Conservation (phyloP, 805 yeast genomes). For the Jamesozyma gamospora region DNA sequence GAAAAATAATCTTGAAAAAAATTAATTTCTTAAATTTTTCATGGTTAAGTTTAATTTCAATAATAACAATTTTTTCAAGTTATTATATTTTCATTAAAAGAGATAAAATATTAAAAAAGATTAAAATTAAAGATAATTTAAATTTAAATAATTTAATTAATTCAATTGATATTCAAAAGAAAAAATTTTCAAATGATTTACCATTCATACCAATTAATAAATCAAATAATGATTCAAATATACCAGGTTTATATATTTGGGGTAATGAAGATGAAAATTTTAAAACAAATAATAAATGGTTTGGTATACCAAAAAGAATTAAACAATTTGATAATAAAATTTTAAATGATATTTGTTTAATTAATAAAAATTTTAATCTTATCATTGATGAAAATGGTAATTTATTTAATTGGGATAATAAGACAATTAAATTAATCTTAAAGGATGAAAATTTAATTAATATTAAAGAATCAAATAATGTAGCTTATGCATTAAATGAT, state of each 20-base stretch:
- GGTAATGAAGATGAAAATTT: constrained; percentile 32
- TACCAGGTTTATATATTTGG: constrained; percentile 56
- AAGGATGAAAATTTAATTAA: constrained; percentile 37
- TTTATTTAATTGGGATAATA: constrained; percentile 53
- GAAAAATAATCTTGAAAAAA: constrained; percentile 1
- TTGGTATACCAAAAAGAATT: constrained; percentile 45
- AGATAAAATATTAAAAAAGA: too few species aligned
- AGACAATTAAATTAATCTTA: constrained; percentile 27
- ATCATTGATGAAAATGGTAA: constrained; percentile 65
- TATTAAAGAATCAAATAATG: constrained; percentile 45
- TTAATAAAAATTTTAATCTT: constrained; percentile 33
- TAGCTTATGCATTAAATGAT: constrained; percentile 38
- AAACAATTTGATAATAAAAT: constrained; percentile 52
- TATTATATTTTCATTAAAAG: background rate
- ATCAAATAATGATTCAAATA: constrained; percentile 22
- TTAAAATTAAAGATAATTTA: background rate
- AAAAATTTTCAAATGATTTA: constrained; percentile 32
- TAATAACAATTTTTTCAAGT: background rate
- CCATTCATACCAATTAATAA: background rate
- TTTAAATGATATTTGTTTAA: constrained; percentile 47
- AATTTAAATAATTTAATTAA: background rate
- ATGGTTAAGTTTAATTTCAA: background rate
- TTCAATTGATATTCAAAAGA: constrained; percentile 16
- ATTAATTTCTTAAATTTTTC: background rate
- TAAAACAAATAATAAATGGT: constrained; percentile 12